phyloP scores from a whole-genome alignment of 768 basidiomycete species.

The Phlegmacium glaucopus region DNA sequence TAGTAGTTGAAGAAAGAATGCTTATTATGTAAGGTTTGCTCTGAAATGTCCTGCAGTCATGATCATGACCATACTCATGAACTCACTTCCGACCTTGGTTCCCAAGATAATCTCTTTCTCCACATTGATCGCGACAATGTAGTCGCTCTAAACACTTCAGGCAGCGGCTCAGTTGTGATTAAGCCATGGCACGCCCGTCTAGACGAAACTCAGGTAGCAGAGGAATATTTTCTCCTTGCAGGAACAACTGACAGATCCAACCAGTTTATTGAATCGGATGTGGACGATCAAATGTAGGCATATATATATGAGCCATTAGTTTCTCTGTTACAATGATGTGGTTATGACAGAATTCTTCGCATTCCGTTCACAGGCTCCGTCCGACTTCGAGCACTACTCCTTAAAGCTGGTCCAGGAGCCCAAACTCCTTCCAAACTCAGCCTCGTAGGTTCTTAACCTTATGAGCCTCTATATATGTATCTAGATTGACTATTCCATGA shows the following conservation, averaged over 20 bases:
- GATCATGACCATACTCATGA: constrained; percentile 56
- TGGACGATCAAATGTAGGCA: constrained; percentile 81
- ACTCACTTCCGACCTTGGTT: constrained; percentile 50
- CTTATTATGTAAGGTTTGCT: neutral
- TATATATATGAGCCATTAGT: neutral
- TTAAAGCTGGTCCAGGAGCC: constrained; percentile 81
- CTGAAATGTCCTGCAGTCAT: no score
- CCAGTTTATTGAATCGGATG: constrained; percentile 84
- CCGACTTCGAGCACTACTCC: constrained; percentile 73
- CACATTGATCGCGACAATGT: constrained; percentile 82
- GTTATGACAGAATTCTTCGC: constrained; percentile 60
- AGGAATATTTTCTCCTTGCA: neutral
- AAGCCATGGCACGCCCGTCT: constrained; percentile 85
- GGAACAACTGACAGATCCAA: neutral
- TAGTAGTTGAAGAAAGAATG: neutral
- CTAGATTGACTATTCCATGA: neutral
- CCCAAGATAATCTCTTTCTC: constrained; percentile 67
- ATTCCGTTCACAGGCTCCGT: constrained; percentile 88
- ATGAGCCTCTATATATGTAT: neutral
- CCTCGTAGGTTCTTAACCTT: constrained; percentile 46
- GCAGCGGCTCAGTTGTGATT: constrained; percentile 54
- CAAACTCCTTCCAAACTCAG: constrained; percentile 71
- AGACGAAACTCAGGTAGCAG: constrained; percentile 61
- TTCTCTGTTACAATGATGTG: constrained; percentile 2
- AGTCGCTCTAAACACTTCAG: constrained; percentile 68